Conservation (phyloP, 2,329 filamentous ascomycete species). For the Cytospora schulzeri region DNA sequence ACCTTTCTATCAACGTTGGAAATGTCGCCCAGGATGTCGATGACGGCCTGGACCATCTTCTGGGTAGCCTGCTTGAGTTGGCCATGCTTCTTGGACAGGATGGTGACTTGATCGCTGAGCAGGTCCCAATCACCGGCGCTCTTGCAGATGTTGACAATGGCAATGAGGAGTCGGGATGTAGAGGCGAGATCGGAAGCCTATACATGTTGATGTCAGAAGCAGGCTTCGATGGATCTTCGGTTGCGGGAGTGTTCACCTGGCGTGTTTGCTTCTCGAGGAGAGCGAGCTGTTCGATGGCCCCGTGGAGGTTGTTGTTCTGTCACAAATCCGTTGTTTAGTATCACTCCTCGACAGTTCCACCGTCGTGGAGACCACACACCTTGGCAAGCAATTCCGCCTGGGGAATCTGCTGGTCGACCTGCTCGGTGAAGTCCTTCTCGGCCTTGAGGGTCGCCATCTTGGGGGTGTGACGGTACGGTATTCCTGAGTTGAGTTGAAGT, state of each 20-base stretch:
- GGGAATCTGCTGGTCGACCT: slow-evolving; percentile 87
- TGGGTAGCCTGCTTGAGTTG: slow-evolving; percentile 99
- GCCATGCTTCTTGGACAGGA: slow-evolving; percentile 98
- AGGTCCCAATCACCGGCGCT: slow-evolving; percentile 89
- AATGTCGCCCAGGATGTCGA: slow-evolving; percentile 85
- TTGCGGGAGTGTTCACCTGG: slow-evolving; percentile 63
- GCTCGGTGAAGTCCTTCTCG: slow-evolving; percentile 98
- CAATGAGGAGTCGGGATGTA: slow-evolving; percentile 83
- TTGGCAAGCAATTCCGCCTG: slow-evolving; percentile 89
- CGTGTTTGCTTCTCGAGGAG: slow-evolving; percentile 93
- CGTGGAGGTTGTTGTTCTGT: slow-evolving; percentile 75
- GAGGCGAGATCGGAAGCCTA: slow-evolving; percentile 95
- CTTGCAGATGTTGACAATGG: slow-evolving; percentile 93
- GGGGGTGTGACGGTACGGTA: slow-evolving; percentile 28
- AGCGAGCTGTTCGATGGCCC: slow-evolving; percentile 90
- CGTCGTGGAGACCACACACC: slow-evolving; percentile 49
- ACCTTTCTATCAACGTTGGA: slow-evolving; percentile 87
- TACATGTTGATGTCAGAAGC: slow-evolving; percentile 4
- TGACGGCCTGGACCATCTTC: slow-evolving; percentile 97
- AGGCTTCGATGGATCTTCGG: background rate
- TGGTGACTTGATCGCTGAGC: slow-evolving; percentile 92
- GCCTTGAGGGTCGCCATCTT: slow-evolving; percentile 88
- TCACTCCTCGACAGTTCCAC: too few species aligned
- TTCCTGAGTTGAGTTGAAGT: too few species aligned
- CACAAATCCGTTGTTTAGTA: slow-evolving; percentile 4